Evolutionary conservation across 2,329 filamentous ascomycete species (phyloP).

Genomic region (Didymella segeticola): DNA sequence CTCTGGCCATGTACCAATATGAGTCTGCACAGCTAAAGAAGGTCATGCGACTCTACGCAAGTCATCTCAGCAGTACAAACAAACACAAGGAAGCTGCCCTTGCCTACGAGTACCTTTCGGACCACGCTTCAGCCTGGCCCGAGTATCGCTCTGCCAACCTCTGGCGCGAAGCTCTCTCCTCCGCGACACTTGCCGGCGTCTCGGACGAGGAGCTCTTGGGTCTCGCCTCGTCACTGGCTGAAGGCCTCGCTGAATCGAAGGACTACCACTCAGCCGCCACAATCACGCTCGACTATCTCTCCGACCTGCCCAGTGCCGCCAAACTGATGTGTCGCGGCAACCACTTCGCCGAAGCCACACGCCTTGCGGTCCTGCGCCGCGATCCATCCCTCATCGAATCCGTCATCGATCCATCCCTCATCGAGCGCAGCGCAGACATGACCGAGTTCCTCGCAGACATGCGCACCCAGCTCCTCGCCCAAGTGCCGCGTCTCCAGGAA

Average conservation of each 20-base stretch:
- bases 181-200: constrained; percentile 70
- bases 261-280: constrained; percentile 81
- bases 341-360: constrained; percentile 87
- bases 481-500: constrained; percentile 85
- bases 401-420: constrained; percentile 78
- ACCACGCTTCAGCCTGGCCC: constrained; percentile 76
- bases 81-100: constrained; percentile 86
- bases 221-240: constrained; percentile 77
- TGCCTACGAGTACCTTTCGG: constrained; percentile 83
- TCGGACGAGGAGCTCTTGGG: constrained; percentile 65
- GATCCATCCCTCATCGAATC: constrained; percentile 68
- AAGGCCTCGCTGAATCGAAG: constrained; percentile 81
- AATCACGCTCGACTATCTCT: constrained; percentile 82
- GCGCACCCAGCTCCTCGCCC: constrained; percentile 80
- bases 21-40: constrained; percentile 69
- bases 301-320: constrained; percentile 72
- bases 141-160: constrained; percentile 84
- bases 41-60: constrained; percentile 80
- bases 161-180: constrained; percentile 91
- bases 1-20: constrained; percentile 84
- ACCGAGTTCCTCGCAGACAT: constrained; percentile 95
- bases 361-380: constrained; percentile 69
- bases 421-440: constrained; percentile 79
- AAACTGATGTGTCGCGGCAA: constrained; percentile 86
- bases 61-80: constrained; percentile 75